Evolutionary conservation across 169 alveolate genomes (phyloP).

Genomic region (Plasmodium adleri): DNA sequence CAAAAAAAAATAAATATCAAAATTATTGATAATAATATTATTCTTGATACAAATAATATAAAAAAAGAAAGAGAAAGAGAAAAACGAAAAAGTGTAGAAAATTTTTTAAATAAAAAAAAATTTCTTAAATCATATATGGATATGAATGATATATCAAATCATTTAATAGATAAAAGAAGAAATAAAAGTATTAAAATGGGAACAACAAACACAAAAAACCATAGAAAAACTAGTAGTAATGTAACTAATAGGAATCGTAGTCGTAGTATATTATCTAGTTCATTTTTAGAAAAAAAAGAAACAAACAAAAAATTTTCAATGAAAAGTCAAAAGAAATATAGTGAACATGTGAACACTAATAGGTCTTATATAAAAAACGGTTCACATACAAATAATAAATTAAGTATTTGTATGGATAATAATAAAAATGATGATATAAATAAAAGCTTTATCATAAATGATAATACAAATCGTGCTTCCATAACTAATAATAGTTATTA

Average conservation of each 20-base stretch:
- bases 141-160: constrained; percentile 5
- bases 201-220: constrained; percentile 4
- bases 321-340: not conserved
- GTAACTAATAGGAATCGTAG: not conserved
- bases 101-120: not conserved
- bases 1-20: constrained; percentile 66
- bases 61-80: constrained; percentile 24
- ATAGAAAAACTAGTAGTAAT: not conserved
- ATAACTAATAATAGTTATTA: too few relatives aligned
- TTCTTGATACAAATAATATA: constrained; percentile 34
- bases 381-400: not conserved
- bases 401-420: constrained; percentile 14
- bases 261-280: not conserved
- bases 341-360: not conserved
- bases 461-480: not conserved
- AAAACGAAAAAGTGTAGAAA: not conserved
- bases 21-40: constrained; percentile 47
- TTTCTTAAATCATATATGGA: not conserved
- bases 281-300: constrained; percentile 7
- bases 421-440: constrained; percentile 16
- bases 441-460: constrained; percentile 16
- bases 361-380: not conserved
- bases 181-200: constrained; percentile 12
- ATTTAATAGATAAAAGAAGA: not conserved
- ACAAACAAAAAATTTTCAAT: not conserved